A percentile compares a stretch with the other conserved stretches of the same genome.
Conservation (phyloP, 2,329 filamentous ascomycete species). For the Fonsecaea monophora region DNA sequence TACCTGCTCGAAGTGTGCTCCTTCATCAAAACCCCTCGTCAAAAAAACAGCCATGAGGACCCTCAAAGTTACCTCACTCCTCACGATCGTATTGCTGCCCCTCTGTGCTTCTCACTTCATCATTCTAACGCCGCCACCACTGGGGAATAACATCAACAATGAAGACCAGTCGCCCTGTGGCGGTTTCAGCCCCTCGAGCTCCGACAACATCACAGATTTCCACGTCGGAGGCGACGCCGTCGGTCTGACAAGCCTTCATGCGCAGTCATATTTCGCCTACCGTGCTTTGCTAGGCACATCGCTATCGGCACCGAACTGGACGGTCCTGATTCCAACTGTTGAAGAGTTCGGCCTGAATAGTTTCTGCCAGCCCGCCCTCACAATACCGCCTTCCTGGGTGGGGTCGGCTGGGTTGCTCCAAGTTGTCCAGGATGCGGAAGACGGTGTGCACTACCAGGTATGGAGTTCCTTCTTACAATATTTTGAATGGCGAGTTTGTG, state of each 20-base stretch:
- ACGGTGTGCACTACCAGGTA: slow-evolving; percentile 3
- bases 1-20: background rate
- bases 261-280: background rate
- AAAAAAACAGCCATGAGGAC: background rate
- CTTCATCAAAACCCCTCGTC: background rate
- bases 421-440: background rate
- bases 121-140: background rate
- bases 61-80: background rate
- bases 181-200: background rate
- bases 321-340: background rate
- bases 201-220: slow-evolving; percentile 7
- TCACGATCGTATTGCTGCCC: background rate
- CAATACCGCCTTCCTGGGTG: background rate
- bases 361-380: background rate
- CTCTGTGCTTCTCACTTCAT: slow-evolving; percentile 1
- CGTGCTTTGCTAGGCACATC: background rate
- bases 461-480: background rate
- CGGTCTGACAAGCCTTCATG: slow-evolving; percentile 1
- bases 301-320: background rate
- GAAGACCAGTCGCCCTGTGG: slow-evolving; percentile 2
- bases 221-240: background rate
- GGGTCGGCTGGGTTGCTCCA: background rate
- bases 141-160: slow-evolving; percentile 1
- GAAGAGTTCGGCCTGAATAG: slow-evolving; percentile 2
- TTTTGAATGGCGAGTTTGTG: background rate